A percentile compares a stretch with the other conserved stretches of the same genome.
These are phyloP conservation scores for Boletellus emodensis DNA, from an alignment of 768 basidiomycete species.

Conservation along the genomic window DNA sequence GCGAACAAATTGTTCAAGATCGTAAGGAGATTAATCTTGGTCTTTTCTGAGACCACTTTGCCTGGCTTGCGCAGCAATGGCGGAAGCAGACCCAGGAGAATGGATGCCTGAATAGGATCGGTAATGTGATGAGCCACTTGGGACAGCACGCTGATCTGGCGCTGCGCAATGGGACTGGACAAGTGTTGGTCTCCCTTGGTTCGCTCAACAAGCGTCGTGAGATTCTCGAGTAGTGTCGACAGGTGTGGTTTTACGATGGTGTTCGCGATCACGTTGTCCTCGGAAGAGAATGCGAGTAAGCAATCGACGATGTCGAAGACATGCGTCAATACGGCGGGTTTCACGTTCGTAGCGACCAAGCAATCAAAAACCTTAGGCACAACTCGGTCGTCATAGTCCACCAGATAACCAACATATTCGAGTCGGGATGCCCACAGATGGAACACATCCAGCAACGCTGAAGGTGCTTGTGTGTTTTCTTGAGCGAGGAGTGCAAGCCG, in stretches of 20 bases:
- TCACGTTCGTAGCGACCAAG: conserved; percentile 78
- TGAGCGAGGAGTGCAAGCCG: conserved; percentile 67
- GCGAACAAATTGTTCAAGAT: conserved; percentile 64
- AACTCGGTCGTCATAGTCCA: conserved; percentile 61
- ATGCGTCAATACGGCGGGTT: conserved; percentile 73
- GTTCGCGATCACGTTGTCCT: conserved; percentile 47
- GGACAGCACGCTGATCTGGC: conserved; percentile 80
- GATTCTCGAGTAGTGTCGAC: conserved; percentile 62
- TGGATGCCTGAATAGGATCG: conserved; percentile 67
- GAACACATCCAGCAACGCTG: conserved; percentile 83
- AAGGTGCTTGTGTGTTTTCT: conserved; percentile 92
- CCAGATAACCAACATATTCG: conserved; percentile 59
- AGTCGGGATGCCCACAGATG: conserved; percentile 64
- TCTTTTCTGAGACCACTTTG: conserved; percentile 77
- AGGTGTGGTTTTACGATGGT: conserved; percentile 66
- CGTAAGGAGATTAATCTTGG: conserved; percentile 77
- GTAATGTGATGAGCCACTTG: conserved; percentile 70
- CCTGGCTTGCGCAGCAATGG: conserved; percentile 77
- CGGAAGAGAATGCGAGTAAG: conserved; percentile 53
- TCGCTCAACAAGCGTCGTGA: conserved; percentile 64
- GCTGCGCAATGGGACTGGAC: conserved; percentile 65
- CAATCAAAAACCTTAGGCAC: conserved; percentile 81
- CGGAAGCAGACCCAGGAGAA: conserved; percentile 65
- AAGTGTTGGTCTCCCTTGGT: conserved; percentile 48
- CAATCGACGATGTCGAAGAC: conserved; percentile 84